Percentiles rank a stretch among this genome's conserved stretches.
These are phyloP conservation scores for Acacia confusa DNA, from an alignment of 306 rosid species.

Conservation along the genomic window DNA sequence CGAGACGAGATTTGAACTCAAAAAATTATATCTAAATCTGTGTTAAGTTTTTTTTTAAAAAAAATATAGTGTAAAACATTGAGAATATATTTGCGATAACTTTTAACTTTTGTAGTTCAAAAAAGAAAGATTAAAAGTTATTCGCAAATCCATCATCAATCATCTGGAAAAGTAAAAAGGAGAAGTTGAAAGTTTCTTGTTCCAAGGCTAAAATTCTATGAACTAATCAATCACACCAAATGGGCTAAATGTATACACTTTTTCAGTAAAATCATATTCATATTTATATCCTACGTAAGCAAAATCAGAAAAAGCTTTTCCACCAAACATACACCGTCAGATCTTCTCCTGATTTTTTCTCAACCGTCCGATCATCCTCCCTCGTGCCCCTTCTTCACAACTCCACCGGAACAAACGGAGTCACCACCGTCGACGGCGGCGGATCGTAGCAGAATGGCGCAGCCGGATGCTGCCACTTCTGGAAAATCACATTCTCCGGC, in stretches of 20 bases:
- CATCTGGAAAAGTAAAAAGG: background rate
- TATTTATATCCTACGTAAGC: background rate
- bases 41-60: no score
- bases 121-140: background rate
- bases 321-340: constrained; percentile 25
- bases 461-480: constrained; percentile 97
- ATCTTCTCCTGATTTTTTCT: constrained; percentile 11
- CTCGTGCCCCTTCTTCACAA: background rate
- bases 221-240: background rate
- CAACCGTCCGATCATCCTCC: background rate
- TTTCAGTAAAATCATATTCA: background rate
- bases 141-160: background rate
- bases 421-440: constrained; percentile 38
- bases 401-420: constrained; percentile 54
- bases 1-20: no score
- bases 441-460: constrained; percentile 68
- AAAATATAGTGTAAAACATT: no score
- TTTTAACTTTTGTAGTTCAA: no score
- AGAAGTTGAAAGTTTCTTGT: background rate
- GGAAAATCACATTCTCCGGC: constrained; percentile 47
- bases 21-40: no score
- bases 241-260: background rate
- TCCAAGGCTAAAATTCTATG: background rate
- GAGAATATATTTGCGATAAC: no score
- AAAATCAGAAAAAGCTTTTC: background rate